These are phyloP conservation scores for Sphaerostilbella broomeana DNA, from an alignment of 2,329 filamentous ascomycete genomes.

Conservation along the genomic window DNA sequence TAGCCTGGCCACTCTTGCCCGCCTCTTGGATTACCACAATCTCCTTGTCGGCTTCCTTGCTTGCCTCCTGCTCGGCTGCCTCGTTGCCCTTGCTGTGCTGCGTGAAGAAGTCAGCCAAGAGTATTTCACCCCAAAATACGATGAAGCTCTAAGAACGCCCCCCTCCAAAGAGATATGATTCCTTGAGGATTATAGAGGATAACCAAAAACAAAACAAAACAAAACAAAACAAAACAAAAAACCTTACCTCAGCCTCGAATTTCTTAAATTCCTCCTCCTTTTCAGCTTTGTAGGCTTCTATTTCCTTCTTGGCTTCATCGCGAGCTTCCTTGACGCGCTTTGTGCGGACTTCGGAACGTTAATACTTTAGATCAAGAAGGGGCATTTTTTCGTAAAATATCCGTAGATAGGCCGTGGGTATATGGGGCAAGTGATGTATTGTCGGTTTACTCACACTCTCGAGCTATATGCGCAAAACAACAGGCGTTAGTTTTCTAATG, in stretches of 20 bases:
- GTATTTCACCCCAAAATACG: no score
- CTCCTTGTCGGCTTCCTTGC: conserved; percentile 69
- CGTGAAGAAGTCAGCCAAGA: no score
- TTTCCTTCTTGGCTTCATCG: conserved; percentile 95
- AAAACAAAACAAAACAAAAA: no score
- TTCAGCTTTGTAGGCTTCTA: conserved; percentile 79
- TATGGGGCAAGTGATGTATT: background rate
- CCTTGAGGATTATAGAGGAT: no score
- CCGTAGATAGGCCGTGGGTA: background rate
- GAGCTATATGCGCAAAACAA: conserved; percentile 49
- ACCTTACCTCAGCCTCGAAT: conserved; percentile 66
- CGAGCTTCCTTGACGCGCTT: conserved; percentile 96
- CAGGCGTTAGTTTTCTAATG: background rate
- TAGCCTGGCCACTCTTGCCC: conserved; percentile 69
- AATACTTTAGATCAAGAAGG: background rate
- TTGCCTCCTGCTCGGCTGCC: conserved; percentile 71
- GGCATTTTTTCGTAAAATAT: background rate
- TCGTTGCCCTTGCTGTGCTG: conserved; percentile 89
- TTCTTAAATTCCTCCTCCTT: conserved; percentile 95
- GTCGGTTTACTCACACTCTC: conserved; percentile 69
- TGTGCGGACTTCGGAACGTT: conserved; percentile 56
- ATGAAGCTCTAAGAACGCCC: no score
- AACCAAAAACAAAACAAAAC: no score
- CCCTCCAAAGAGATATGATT: no score
- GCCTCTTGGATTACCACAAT: conserved; percentile 75